These are phyloP conservation scores for Thelephora terrestris DNA, from an alignment of 1,284 basidiomycete genomes.

Conservation along the genomic window DNA sequence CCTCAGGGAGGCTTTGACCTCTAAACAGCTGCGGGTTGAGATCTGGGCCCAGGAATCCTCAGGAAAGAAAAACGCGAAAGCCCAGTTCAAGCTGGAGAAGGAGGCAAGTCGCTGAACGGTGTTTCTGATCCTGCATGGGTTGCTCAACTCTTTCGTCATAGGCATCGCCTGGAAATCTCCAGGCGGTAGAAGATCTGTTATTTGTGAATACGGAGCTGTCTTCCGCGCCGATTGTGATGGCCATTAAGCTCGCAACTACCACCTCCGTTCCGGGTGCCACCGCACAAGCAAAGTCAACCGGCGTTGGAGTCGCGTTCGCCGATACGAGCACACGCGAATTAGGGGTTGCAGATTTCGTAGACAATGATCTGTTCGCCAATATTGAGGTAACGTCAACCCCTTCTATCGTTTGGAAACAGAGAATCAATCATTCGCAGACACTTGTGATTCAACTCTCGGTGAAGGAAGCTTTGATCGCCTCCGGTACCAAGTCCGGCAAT, in stretches of 20 bases:
- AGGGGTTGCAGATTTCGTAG: constrained; percentile 81
- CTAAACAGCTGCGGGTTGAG: constrained; percentile 89
- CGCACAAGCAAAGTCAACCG: constrained; percentile 45
- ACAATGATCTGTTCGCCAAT: constrained; percentile 95
- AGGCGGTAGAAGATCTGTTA: constrained; percentile 88
- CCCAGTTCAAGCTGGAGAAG: constrained; percentile 60
- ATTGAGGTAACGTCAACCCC: constrained; percentile 61
- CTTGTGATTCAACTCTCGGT: constrained; percentile 94
- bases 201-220: constrained; percentile 80
- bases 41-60: constrained; percentile 77
- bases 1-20: constrained; percentile 84
- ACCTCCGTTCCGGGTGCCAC: constrained; percentile 28
- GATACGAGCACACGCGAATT: constrained; percentile 67
- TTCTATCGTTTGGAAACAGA: no score
- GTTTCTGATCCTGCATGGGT: constrained; percentile 1
- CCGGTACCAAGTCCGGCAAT: constrained; percentile 55
- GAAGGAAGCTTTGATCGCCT: constrained; percentile 81
- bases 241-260: constrained; percentile 67
- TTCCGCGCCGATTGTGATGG: constrained; percentile 85
- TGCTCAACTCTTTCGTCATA: constrained; percentile 20
- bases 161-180: constrained; percentile 94
- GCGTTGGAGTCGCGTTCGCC: constrained; percentile 67
- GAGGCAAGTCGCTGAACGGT: constrained; percentile 41
- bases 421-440: constrained; percentile 41
- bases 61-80: constrained; percentile 61